phyloP scores from a whole-genome alignment of 2,329 filamentous ascomycete species.

The Pseudogymnoascus sp. region DNA sequence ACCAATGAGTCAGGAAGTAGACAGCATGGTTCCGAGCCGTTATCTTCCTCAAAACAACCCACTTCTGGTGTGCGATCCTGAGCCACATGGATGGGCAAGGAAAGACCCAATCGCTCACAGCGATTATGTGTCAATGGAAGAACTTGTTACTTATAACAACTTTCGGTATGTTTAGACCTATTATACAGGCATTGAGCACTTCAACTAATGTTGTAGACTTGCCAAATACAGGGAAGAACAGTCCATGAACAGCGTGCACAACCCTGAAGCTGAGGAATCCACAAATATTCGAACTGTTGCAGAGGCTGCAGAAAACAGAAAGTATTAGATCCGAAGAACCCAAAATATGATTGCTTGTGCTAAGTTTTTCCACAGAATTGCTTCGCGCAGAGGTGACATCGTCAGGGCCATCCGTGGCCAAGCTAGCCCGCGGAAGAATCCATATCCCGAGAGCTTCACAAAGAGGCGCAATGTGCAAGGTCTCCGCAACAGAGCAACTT shows the following conservation, averaged over 20 bases:
- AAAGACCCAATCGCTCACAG: neutral
- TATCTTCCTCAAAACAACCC: neutral
- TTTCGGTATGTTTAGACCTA: neutral
- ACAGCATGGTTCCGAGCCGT: neutral
- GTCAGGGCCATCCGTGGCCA: neutral
- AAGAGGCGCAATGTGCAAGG: conserved; percentile 5
- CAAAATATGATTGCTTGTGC: neutral
- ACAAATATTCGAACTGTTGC: neutral
- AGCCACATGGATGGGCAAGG: conserved; percentile 5
- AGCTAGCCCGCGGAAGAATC: neutral
- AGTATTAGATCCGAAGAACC: neutral
- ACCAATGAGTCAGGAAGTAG: neutral
- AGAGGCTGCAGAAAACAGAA: neutral
- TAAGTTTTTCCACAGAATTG: neutral
- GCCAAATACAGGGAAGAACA: conserved; percentile 1
- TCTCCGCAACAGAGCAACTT: neutral
- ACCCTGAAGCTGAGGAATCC: neutral
- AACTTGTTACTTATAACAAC: conserved; percentile 5
- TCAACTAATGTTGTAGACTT: neutral
- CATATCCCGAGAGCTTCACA: neutral
- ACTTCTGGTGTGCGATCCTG: neutral
- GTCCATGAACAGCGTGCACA: neutral
- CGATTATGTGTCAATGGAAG: conserved; percentile 6
- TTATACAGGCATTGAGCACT: no score
- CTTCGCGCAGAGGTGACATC: neutral